Evolutionary conservation across 768 basidiomycete genomes (phyloP), one percentile per base, ranked within the genome.

Genomic region (Suillus discolor): DNA sequence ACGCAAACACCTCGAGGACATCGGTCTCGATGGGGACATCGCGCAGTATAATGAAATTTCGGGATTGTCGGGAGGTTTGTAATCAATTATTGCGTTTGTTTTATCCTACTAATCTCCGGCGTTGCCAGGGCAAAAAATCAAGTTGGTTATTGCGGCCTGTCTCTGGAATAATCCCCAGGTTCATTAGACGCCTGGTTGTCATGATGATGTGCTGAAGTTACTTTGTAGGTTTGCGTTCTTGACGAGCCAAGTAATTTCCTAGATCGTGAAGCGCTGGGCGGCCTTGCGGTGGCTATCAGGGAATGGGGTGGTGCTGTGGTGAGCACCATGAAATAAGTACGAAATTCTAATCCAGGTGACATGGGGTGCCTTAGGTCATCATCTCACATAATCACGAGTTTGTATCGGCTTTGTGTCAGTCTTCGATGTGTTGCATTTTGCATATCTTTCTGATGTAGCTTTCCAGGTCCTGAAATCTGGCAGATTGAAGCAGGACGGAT

Each of bases 41-140:
- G 96, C 96, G 13, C 94, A 97, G 78, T 98, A 99, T 80, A 97
- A 97, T 73, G 96, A 99, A 80, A 96, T 98, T 73, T 87, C 88
- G 42, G 96, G 97, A 45, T 81, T 98, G 54, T 96, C 94, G 20
- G 97, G 97, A 78, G 96, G 96, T 89, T 7, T 74, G 81, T 68
- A 20, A 47, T 65, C n/a, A 67, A 25, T 62, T 54, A 47, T 53
- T 60, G 57, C 25, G 42, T 28, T 41, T 42, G 25, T 41, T 59
- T 41, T 28, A 59, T 11, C 36, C 23, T 20, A 68, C 53, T 54
- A 20, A 45, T 54, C 20, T 28, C 25, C 36, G 54, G 38, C 59
- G 47, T 47, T 65, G 54, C 69, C 64, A 92, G 90, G 91, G 67
- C 96, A 99, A 78, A 98, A 99, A 79, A 97, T 99, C 81, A 97